Evolutionary conservation across 2,329 filamentous ascomycete species (phyloP).

Genomic region (Fusarium cicatricum): DNA sequence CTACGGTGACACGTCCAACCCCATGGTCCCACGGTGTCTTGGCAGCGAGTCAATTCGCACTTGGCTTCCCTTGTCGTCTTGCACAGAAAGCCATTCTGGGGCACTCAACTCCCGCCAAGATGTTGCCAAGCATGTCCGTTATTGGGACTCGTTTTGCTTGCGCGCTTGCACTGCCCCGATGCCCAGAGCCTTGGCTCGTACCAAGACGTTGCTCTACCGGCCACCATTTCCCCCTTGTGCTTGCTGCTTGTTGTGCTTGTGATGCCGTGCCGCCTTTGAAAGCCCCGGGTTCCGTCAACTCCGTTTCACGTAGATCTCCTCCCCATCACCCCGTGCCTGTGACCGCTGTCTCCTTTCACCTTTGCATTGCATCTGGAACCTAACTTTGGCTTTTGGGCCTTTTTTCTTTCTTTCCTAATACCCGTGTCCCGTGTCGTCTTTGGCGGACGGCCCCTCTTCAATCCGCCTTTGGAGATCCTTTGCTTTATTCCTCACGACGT

Average conservation of each 20-base stretch:
- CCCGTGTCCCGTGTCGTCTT: conserved; percentile 2
- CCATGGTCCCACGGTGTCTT: conserved; percentile 25
- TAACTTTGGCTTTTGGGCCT: conserved; percentile 9
- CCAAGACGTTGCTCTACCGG: conserved; percentile 15
- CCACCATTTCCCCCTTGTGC: conserved; percentile 3
- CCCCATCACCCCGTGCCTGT: conserved; percentile 16
- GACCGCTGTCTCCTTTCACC: conserved; percentile 1
- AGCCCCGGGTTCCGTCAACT: conserved; percentile 13
- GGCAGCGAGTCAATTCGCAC: conserved; percentile 4
- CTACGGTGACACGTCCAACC: conserved; percentile 3
- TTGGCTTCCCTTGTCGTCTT: neutral
- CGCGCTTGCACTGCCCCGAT: conserved; percentile 40
- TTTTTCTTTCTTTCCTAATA: neutral
- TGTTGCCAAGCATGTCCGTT: neutral
- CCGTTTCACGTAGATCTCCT: conserved; percentile 23
- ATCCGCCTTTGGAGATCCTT: neutral
- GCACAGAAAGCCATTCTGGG: neutral
- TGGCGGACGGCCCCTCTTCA: conserved; percentile 1
- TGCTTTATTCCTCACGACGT: conserved; percentile 15
- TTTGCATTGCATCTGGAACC: conserved; percentile 3
- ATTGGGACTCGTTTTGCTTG: conserved; percentile 13
- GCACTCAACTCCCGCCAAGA: conserved; percentile 27
- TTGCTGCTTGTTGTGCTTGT: neutral
- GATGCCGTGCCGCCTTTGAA: conserved; percentile 1
- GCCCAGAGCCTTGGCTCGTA: conserved; percentile 40